Base-by-base conservation (phyloP, 164 flowering plant species). In the Aristolochia californica region DNA sequence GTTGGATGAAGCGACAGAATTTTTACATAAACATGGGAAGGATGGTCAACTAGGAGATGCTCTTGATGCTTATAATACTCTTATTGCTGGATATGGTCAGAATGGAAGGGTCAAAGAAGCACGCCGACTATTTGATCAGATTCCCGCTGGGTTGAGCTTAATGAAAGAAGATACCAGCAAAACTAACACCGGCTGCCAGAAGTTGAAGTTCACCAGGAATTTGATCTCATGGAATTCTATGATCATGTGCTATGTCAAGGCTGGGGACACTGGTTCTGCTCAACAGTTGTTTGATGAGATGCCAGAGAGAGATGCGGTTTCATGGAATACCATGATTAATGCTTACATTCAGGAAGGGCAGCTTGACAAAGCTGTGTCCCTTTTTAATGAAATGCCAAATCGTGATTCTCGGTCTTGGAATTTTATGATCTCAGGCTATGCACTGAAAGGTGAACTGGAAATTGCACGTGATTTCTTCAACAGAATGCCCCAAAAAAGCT, bases 291-390 rank as follows among this genome's bases (percentile, higher is more conserved):
- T 64, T 17, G 45, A 64, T 45, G 62, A 64, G 20, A 64, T 64
- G 67, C 67, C 67, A 13, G 50, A 43, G 14, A 43, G 62, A 51
- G 67, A 64, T 58, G 8, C 21, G 12, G 45, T 64, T 30, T 64
- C 67, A 11, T 64, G 67, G 67, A 64, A 64, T 40, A 64, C 67
- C 40, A 51, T 64, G 53, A 64, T 64, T 28, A 50, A 24, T 51
- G 67, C 62, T 13, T 64, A 64, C 28, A 57, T 50, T 43, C 67
- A 64, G 27, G 28, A 26, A 13, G 52, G 40, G 1, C 26, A 52
- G 7, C n/a, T 64, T 24, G 58, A 43, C 13, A 44, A 58, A 58
- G 62, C 67, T 38, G 34, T 26, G n/a, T 38, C 14, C 14, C 67
- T 64, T 43, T 64, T 64, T 28, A 13, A 30, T 27, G 40, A 18